Evolutionary conservation across 352 stramenopile genomes (phyloP), one percentile per base, ranked within the genome.

Genomic region (Peronospora belbahrii): DNA sequence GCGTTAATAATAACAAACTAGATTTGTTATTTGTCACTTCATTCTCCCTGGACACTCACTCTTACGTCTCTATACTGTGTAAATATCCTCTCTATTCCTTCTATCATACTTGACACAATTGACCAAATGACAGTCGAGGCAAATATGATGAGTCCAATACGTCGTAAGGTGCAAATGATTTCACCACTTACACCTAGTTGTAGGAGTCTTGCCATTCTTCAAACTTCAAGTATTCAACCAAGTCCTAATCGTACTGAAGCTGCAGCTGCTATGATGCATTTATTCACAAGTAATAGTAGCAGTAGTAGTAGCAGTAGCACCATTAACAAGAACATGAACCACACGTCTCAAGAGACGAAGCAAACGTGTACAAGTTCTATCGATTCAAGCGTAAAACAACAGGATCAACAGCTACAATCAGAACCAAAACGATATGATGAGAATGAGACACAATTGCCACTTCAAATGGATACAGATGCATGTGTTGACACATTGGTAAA

Each of bases 231-330:
- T n/a, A 65, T 84, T 4, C 70, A 88, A 45, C 78, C 78, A 17
- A 88, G 75, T 54, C 78, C 78, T 15, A 90, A 88, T 42, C 70
- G 78, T 36, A 88, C 75, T 0, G 78, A 90, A 49, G 78, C 78
- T 11, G 78, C 78, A 2, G 70, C 75, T 1, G 78, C 78, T 15
- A 90, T 90, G 78, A 83, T 90, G 75, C 67, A 86, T 48, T 39
- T 90, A 11, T 68, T 90, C 31, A 60, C 72, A 10, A 36, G 49
- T 31, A 60, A 19, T 25, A 55, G 20, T 18, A 33, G 28, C 19
- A n/a, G n/a, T n/a, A n/a, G n/a, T n/a, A n/a, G n/a, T n/a, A n/a
- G n/a, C n/a, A n/a, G n/a, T n/a, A n/a, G n/a, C n/a, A n/a, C n/a
- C n/a, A n/a, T n/a, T n/a, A n/a, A n/a, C n/a, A n/a, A n/a, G n/a